A percentile compares a stretch with the other conserved stretches of the same genome.
These are phyloP conservation scores for Ganoderma meredithae DNA, from an alignment of 1,284 basidiomycete species.

Conservation along the genomic window DNA sequence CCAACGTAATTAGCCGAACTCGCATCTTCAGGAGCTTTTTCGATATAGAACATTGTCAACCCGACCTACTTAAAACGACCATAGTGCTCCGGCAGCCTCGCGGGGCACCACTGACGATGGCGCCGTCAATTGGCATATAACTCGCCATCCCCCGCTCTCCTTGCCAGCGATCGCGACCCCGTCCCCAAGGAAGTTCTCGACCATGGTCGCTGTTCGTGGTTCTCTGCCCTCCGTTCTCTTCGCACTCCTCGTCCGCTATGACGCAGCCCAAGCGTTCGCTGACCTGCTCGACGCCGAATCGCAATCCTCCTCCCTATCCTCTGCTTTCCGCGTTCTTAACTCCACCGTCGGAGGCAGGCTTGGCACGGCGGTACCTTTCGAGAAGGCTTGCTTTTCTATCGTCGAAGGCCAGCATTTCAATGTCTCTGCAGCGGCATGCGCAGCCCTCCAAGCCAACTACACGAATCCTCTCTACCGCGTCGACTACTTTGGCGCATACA, in stretches of 20 bases:
- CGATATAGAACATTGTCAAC: neutral
- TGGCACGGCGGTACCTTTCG: slow-evolving; percentile 37
- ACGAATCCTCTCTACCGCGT: slow-evolving; percentile 38
- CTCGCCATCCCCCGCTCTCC: neutral
- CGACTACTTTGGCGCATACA: slow-evolving; percentile 39
- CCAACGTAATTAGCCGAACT: neutral
- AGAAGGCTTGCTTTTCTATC: slow-evolving; percentile 42
- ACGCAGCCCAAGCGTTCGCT: slow-evolving; percentile 51
- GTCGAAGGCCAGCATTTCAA: slow-evolving; percentile 35
- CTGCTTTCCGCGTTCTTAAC: slow-evolving; percentile 48
- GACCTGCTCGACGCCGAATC: slow-evolving; percentile 51
- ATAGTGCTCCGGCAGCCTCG: neutral
- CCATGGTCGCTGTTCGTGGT: slow-evolving; percentile 17
- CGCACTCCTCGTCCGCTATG: slow-evolving; percentile 7
- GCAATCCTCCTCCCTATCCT: slow-evolving; percentile 40
- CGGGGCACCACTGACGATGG: neutral
- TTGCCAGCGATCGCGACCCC: neutral
- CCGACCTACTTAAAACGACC: neutral
- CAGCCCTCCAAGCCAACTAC: slow-evolving; percentile 41
- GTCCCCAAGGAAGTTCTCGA: slow-evolving; percentile 3
- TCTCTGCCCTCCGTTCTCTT: neutral
- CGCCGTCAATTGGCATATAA: neutral
- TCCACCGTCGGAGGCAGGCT: slow-evolving; percentile 43
- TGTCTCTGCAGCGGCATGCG: slow-evolving; percentile 37
- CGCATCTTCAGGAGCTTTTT: slow-evolving; percentile 2